These are phyloP conservation scores for Penicillium psychrosexuale DNA, from an alignment of 2,329 filamentous ascomycete species.

Conservation along the genomic window DNA sequence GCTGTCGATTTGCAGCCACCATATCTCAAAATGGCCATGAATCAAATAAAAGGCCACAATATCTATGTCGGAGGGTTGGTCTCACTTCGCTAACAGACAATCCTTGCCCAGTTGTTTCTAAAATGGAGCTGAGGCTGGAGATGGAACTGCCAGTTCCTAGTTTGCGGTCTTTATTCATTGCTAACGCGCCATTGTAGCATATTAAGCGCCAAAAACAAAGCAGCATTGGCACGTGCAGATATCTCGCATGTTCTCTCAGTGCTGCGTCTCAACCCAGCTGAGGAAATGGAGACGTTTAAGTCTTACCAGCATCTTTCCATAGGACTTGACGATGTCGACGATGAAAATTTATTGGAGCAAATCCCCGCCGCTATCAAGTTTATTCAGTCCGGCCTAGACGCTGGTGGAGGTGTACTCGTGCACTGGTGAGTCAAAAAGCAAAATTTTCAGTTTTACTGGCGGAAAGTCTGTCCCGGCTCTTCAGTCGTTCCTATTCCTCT, in stretches of 20 bases:
- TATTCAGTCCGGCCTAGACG: slow-evolving; percentile 71
- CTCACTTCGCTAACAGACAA: slow-evolving; percentile 1
- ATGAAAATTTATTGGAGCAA: slow-evolving; percentile 79
- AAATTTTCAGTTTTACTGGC: not conserved
- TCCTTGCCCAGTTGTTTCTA: not conserved
- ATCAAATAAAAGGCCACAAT: slow-evolving; percentile 66
- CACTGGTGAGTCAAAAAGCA: slow-evolving; percentile 60
- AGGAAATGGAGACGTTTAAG: slow-evolving; percentile 55
- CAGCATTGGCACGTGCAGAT: slow-evolving; percentile 65
- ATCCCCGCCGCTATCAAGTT: slow-evolving; percentile 76
- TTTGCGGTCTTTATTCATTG: not conserved
- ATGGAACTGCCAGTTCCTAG: not conserved
- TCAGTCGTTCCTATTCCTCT: not conserved
- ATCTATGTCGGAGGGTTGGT: slow-evolving; percentile 75
- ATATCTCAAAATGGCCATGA: slow-evolving; percentile 46
- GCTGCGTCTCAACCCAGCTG: slow-evolving; percentile 59
- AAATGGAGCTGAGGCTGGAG: not conserved
- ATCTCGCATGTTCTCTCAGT: slow-evolving; percentile 93
- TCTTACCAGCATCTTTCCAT: slow-evolving; percentile 71
- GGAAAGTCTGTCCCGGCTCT: not conserved
- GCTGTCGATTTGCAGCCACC: not conserved
- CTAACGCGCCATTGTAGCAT: slow-evolving; percentile 54
- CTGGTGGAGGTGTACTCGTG: slow-evolving; percentile 60
- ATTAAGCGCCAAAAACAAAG: slow-evolving; percentile 70
- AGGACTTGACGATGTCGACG: slow-evolving; percentile 85